These are phyloP conservation scores for Verbascum thapsus DNA, from an alignment of 257 asterid genomes.

Conservation along the genomic window DNA sequence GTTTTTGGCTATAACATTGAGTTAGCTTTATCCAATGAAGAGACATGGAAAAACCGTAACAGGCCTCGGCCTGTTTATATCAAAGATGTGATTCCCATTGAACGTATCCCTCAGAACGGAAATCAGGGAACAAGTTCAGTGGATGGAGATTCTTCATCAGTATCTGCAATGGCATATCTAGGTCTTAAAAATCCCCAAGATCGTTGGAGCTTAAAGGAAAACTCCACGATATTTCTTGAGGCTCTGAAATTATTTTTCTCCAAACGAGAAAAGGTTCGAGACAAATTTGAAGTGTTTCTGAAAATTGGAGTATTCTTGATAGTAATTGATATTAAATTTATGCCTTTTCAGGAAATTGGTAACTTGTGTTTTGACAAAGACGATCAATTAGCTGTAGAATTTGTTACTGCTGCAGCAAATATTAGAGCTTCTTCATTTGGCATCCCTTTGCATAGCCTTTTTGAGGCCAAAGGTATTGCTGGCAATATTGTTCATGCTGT, in stretches of 20 bases:
- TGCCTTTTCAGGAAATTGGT: slow-evolving; percentile 73
- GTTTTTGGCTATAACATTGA: slow-evolving; percentile 97
- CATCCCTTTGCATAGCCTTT: slow-evolving; percentile 93
- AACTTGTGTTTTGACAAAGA: slow-evolving; percentile 94
- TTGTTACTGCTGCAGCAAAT: slow-evolving; percentile 98
- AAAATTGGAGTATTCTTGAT: slow-evolving; percentile 18
- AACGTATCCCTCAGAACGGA: slow-evolving; percentile 62
- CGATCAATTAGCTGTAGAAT: slow-evolving; percentile 95
- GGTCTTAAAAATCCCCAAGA: slow-evolving; percentile 95
- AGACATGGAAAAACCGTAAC: slow-evolving; percentile 83
- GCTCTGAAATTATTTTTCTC: slow-evolving; percentile 71
- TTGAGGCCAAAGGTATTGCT: slow-evolving; percentile 97
- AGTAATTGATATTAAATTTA: slow-evolving; percentile 16
- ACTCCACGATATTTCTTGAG: slow-evolving; percentile 79
- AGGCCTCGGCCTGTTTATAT: slow-evolving; percentile 83
- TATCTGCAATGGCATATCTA: slow-evolving; percentile 82
- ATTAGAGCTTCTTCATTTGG: slow-evolving; percentile 98
- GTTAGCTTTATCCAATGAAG: slow-evolving; percentile 86
- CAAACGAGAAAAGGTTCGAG: slow-evolving; percentile 72
- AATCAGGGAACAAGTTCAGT: slow-evolving; percentile 48
- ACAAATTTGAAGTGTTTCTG: slow-evolving; percentile 16
- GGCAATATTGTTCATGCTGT: slow-evolving; percentile 98
- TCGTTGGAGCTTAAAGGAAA: slow-evolving; percentile 87
- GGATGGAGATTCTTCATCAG: slow-evolving; percentile 47
- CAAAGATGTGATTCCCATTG: slow-evolving; percentile 60